Base-by-base conservation (phyloP, 805 yeast genomes). In the Saturnispora diversa region DNA sequence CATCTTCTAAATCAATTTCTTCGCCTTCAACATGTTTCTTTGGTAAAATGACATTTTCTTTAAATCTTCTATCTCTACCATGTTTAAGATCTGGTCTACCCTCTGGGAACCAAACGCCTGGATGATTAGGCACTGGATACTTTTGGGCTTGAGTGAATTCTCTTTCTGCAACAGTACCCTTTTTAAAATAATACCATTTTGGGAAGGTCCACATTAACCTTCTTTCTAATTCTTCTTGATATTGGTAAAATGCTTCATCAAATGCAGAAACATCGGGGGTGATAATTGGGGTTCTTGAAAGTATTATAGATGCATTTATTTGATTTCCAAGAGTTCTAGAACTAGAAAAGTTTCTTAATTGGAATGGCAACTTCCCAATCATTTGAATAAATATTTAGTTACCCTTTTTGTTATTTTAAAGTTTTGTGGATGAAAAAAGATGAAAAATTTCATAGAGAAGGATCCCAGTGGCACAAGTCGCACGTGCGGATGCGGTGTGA, bases 181-280 rank as follows among this genome's bases (percentile, higher is more conserved):
- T 80, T 56, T 82, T 84, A 66, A 80, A 92, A 65, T 88, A 92
- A 58, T 77, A 88, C 74, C 86, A 86, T 51, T 81, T 78, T 5
- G 98, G 97, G 62, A 92, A 92, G 0, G 97, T 87, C 95, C 96
- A 87, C 95, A 88, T 87, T 50, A 92, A 69, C 53, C 97, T 74
- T 55, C 79, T 79, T 68, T 87, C 88, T 41, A 92, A 69, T 59
- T 84, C 94, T 38, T 77, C 74, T 61, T 88, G 95, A 59, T 92
- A 92, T 40, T 76, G 67, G 58, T 82, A 84, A 61, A 80, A 92
- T 38, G 77, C 77, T 44, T 66, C 55, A 52, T 86, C 96, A 51
- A 90, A 81, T 42, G 68, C 74, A 8, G 80, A 68, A 40, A 79
- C 64, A 45, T 84, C 90, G 9, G 84, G 80, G 2, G 95, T 84